A percentile compares a stretch with the other conserved stretches of the same genome.
Evolutionary conservation across 768 basidiomycete genomes (phyloP).

Genomic region (Hysterangium stoloniferum): DNA sequence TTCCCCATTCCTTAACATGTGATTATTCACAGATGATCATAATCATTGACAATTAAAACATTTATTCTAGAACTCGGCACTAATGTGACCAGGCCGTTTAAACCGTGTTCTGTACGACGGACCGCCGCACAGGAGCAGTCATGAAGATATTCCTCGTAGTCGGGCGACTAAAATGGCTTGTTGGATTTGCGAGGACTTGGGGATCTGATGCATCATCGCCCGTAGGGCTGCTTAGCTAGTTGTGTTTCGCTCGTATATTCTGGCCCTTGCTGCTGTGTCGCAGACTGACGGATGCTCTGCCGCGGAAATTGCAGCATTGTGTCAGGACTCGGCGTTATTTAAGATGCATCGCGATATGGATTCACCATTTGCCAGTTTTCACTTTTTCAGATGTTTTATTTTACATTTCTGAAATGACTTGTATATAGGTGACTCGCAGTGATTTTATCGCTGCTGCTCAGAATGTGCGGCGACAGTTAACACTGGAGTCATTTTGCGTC

Average conservation of each 20-base stretch:
- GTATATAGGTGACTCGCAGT: too few relatives aligned
- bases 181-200: conserved; percentile 68
- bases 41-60: too few relatives aligned
- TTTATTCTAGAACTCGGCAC: conserved; percentile 69
- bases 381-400: background rate
- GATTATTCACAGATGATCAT: background rate
- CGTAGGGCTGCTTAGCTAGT: background rate
- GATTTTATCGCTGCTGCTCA: too few relatives aligned
- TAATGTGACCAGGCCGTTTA: too few relatives aligned
- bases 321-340: conserved; percentile 94
- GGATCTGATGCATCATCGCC: conserved; percentile 41
- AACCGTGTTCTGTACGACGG: conserved; percentile 96
- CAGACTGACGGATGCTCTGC: conserved; percentile 96
- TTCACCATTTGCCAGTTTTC: conserved; percentile 53
- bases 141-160: conserved; percentile 82
- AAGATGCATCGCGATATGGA: too few relatives aligned
- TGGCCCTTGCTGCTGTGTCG: conserved; percentile 5
- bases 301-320: conserved; percentile 85
- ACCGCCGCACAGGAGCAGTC: conserved; percentile 71
- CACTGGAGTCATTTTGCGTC: too few relatives aligned
- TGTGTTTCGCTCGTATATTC: too few relatives aligned
- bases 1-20: conserved; percentile 1
- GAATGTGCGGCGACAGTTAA: too few relatives aligned
- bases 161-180: conserved; percentile 67
- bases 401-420: background rate